Base-by-base conservation (phyloP, 2,329 filamentous ascomycete genomes). In the Metarhizium rileyi region DNA sequence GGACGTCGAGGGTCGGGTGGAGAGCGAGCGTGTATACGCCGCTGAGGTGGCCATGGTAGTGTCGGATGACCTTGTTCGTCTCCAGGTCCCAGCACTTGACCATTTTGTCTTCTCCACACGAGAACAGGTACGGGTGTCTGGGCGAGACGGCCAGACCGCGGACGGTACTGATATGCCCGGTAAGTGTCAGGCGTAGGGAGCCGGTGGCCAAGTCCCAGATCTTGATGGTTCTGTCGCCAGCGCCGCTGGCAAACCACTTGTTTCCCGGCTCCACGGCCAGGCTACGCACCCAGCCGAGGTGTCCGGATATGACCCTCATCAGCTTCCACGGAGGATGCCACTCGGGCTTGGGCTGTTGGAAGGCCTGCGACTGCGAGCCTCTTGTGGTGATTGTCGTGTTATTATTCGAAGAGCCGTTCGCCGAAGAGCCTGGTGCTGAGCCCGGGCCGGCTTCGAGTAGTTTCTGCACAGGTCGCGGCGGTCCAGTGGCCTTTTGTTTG, bases 41-140 rank as follows among this genome's bases (percentile, higher is more conserved):
- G 59, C 88, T 95, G 22, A 98, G 73, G 70, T 98, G 93, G 18
- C 94, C 94, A 66, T 98, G 93, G 66, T 97, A 98, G 69, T 96
- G 90, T 36, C 91, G 81, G 63, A 97, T 96, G 52, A 98, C 93
- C 69, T 96, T 96, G 73, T 98, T 98, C n/a, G 91, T 96, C 69
- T 98, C 93, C 56, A 98, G 72, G 71, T 98, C 93, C 93, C 93
- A 98, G 71, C 93, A 98, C 70, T 98, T 98, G 54, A 98, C 93
- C 90, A 96, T 96, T 74, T 98, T 98, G 67, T 98, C 93, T 69
- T 98, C 93, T 51, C 89, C 94, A 62, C 93, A 98, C 10, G 90
- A 95, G 69, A 98, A 98, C 9, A 98, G 78, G 63, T 98, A 98
- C 0, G 93, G 94, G 69, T 98, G 93, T 44, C 93, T 77, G 16